Evolutionary conservation across 2,329 filamentous ascomycete genomes (phyloP).

Genomic region (Podosphaera xanthii): DNA sequence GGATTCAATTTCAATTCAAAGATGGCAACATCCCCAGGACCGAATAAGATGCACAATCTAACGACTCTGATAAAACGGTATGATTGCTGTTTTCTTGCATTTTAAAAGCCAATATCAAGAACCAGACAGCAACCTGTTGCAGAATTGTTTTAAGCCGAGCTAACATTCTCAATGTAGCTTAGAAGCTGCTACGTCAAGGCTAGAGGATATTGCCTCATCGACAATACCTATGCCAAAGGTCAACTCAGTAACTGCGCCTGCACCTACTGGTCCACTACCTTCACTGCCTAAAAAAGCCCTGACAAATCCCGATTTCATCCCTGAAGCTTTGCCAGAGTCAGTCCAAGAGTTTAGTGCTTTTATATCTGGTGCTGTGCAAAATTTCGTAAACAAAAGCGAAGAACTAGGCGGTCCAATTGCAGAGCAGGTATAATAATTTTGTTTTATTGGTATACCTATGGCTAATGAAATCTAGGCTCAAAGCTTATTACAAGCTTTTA

Average conservation of each 20-base stretch:
- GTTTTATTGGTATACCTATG: conserved; percentile 1
- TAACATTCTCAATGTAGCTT: conserved; percentile 37
- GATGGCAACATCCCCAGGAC: conserved; percentile 31
- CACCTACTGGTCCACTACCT: conserved; percentile 17
- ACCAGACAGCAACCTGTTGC: neutral
- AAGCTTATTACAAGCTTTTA: conserved; percentile 42
- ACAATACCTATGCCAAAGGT: conserved; percentile 34
- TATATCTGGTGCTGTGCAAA: conserved; percentile 48
- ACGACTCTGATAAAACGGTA: conserved; percentile 97
- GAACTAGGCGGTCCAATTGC: conserved; percentile 56
- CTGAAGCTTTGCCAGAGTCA: conserved; percentile 42
- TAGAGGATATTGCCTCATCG: conserved; percentile 85
- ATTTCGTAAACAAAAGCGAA: conserved; percentile 57
- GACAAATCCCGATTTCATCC: conserved; percentile 19
- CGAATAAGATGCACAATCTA: conserved; percentile 82
- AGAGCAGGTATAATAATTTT: conserved; percentile 41
- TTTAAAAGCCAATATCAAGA: neutral
- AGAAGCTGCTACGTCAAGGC: conserved; percentile 83
- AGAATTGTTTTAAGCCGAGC: conserved; percentile 6
- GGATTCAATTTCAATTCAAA: neutral
- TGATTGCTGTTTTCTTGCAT: conserved; percentile 16
- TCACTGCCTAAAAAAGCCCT: conserved; percentile 22
- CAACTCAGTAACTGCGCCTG: conserved; percentile 19
- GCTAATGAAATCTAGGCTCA: conserved; percentile 20
- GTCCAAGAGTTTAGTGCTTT: conserved; percentile 75